Conservation (phyloP, 768 basidiomycete genomes). For the Galerina marginata region DNA sequence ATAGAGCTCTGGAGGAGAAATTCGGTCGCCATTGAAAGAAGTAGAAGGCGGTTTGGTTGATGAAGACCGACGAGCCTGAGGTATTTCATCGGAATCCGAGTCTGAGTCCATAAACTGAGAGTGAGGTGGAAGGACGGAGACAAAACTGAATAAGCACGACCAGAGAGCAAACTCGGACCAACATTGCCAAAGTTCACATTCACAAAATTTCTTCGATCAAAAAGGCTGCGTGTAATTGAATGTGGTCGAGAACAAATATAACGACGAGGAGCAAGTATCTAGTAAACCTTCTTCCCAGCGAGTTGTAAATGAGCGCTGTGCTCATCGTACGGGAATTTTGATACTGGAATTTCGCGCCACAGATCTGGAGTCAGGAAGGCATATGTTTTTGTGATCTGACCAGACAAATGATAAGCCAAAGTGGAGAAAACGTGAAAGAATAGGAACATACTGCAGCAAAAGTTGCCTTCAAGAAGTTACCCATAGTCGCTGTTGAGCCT, state of each 20-base stretch:
- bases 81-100: no score
- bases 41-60: no score
- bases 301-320: slow-evolving; percentile 92
- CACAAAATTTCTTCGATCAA: no score
- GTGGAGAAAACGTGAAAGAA: neutral
- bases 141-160: no score
- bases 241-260: neutral
- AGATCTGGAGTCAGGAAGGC: slow-evolving; percentile 97
- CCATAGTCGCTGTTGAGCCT: slow-evolving; percentile 98
- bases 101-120: no score
- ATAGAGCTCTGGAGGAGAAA: no score
- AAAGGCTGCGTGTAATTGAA: no score
- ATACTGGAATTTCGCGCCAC: slow-evolving; percentile 93
- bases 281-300: slow-evolving; percentile 80
- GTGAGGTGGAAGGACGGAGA: no score
- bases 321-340: slow-evolving; percentile 93
- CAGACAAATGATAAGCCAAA: neutral
- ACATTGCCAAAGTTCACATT: no score
- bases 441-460: slow-evolving; percentile 77
- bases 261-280: slow-evolving; percentile 28
- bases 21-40: no score
- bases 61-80: no score
- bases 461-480: slow-evolving; percentile 98
- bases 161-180: no score
- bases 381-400: slow-evolving; percentile 96